Evolutionary conservation across 306 rosid genomes (phyloP), one percentile per base, ranked within the genome.

Genomic region (Pueraria montana): DNA sequence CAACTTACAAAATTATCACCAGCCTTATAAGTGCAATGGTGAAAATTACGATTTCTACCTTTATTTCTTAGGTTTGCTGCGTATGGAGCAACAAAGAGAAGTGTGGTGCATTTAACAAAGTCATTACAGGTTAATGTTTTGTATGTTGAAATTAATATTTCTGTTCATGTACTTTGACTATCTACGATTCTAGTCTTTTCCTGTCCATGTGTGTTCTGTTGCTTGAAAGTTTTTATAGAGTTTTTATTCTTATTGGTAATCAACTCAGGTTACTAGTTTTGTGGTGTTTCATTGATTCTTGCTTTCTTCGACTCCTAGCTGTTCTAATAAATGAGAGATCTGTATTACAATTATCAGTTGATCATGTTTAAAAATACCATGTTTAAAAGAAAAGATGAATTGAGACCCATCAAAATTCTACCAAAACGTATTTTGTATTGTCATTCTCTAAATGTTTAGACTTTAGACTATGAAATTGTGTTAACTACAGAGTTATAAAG

Each of bases 31-130:
- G 8, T 59, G 36, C 53, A 61, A 46, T 53, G 46, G 72, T 73
- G 61, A 72, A 76, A 24, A 56, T 77, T 74, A 36, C n/a, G 78
- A 61, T 63, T 78, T 76, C 74, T 69, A 9, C 53, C 55, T 43
- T 34, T 74, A 34, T 79, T 76, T 70, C 80, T 40, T 82, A 95
- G 99, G 87, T 95, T 95, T 93, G 98, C 99, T 83, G 99, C 99
- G 27, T 93, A 95, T 61, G 99, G 98, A 85, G 98, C 98, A 83
- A 95, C 98, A 80, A 95, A 95, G 86, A 92, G 98, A 84, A 95
- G 98, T 59, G 98, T 88, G 77, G 98, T 95, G 82, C 99, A 95
- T 90, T 88, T 95, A 83, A 93, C 99, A 50, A 95, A 95, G 83
- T 93, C 99, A 26, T 91, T 95, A 75, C 98, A 95, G 96, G 99